Base-by-base conservation (phyloP, 139 green algal species). In the Auxenochlorella pyrenoidosa region DNA sequence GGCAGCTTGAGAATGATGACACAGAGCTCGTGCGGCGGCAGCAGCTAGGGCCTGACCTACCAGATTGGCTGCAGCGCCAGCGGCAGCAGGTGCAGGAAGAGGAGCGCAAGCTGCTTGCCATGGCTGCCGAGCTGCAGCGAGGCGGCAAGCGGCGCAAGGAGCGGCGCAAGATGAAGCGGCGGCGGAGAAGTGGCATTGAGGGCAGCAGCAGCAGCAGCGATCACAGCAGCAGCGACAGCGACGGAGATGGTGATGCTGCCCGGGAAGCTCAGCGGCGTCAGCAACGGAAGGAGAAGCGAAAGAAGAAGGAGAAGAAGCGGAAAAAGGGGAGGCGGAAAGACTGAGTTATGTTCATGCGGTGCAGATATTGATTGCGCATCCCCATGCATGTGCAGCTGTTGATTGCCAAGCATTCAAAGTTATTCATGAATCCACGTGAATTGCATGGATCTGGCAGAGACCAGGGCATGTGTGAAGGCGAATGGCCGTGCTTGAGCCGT, bases 61-160 rank as follows among this genome's bases (percentile, higher is more conserved):
- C 88, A 1, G 30, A 79, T 1, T 92, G 88, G 90, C 73, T 92
- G 83, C 41, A 58, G 36, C 82, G 66, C n/a, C 65, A 86, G 66
- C 28, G 44, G 82, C n/a, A 76, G 63, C 59, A 28, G 80, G 32
- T n/a, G 81, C 54, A 75, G 51, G 18, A 73, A 43, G 75, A 63
- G 70, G 82, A 51, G 59, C 30, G 68, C 43, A 71, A 36, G 38
- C 73, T 68, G 68, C 68, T 41, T 70, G 47, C 40, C 44, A 34
- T 88, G 65, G 54, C 58, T 5, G 72, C 59, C 32, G n/a, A 59
- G 34, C 28, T 85, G 63, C 32, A 47, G 75, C 28, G 75, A 26
- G 43, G 54, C 54, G 54, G 75, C n/a, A 76, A 83, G 80, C 40
- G 63, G 63, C 41, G 43, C 36, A 84, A 80, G 75, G 71, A 59